Evolutionary conservation across 179 eudicot species (phyloP).

Genomic region (Drosera spatulata): DNA sequence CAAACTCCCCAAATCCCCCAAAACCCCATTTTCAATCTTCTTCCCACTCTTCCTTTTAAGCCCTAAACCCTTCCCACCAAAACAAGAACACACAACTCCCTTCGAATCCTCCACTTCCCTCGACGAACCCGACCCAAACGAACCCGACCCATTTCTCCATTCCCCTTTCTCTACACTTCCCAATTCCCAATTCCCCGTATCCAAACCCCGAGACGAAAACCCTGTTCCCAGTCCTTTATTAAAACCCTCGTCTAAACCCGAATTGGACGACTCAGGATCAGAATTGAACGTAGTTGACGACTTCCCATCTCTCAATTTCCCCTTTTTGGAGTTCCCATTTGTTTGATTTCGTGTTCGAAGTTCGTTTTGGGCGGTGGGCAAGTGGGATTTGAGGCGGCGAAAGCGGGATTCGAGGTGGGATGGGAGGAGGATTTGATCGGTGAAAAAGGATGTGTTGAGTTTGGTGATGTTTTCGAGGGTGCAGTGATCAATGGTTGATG

Average conservation of each 20-base stretch:
- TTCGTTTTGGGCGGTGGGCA: constrained; percentile 31
- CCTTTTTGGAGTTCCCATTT: constrained; percentile 4
- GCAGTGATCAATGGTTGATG: constrained; percentile 61
- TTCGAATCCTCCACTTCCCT: too few species aligned
- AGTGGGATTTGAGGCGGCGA: constrained; percentile 53
- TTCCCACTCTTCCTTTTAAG: too few species aligned
- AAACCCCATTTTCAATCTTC: too few species aligned
- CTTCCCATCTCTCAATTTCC: constrained; percentile 17
- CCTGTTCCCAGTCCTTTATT: constrained; percentile 17
- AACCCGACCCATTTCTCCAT: too few species aligned
- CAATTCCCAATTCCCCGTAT: constrained; percentile 14
- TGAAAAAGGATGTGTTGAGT: constrained; percentile 58
- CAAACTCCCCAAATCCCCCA: too few species aligned
- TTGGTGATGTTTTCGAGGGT: constrained; percentile 73
- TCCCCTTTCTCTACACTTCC: too few species aligned
- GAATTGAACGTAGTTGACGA: constrained; percentile 15
- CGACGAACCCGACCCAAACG: too few species aligned
- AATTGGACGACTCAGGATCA: constrained; percentile 18
- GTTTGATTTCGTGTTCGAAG: background rate
- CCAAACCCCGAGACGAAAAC: constrained; percentile 19
- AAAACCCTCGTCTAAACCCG: constrained; percentile 12
- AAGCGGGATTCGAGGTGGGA: constrained; percentile 74
- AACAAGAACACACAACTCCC: too few species aligned
- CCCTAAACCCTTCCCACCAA: too few species aligned
- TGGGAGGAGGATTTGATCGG: constrained; percentile 53